phyloP scores from a whole-genome alignment of 73 alveolate species.

The Tetrahymena malaccensis region DNA sequence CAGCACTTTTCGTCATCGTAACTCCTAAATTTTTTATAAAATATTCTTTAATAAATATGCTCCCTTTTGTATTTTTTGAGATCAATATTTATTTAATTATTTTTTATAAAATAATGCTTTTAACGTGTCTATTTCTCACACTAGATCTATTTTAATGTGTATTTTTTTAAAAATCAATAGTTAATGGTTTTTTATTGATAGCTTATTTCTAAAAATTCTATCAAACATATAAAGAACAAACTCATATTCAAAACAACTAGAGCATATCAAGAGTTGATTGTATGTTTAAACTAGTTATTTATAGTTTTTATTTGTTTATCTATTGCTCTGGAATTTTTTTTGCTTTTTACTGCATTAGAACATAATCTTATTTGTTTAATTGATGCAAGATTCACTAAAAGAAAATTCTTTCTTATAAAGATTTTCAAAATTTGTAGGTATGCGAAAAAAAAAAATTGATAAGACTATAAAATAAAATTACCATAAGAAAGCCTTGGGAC shows the following conservation, averaged over 20 bases:
- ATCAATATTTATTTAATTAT: not conserved
- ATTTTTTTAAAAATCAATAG: too few relatives aligned
- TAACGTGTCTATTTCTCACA: not conserved
- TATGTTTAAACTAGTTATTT: too few relatives aligned
- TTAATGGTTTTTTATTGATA: not conserved
- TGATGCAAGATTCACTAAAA: too few relatives aligned
- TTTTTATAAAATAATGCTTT: too few relatives aligned
- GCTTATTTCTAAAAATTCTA: not conserved
- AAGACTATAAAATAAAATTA: not conserved
- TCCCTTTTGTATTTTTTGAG: not conserved
- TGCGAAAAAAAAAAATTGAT: not conserved
- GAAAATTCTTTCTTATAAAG: not conserved
- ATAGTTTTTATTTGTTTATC: too few relatives aligned
- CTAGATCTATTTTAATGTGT: too few relatives aligned
- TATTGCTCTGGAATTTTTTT: too few relatives aligned
- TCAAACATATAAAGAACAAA: too few relatives aligned
- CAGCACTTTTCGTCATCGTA: constrained; percentile 45
- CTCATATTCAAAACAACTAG: too few relatives aligned
- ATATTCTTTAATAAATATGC: not conserved
- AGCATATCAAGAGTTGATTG: too few relatives aligned
- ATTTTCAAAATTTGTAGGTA: not conserved
- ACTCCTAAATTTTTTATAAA: constrained; percentile 2
- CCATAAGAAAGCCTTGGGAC: constrained; percentile 79
- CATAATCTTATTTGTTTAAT: too few relatives aligned
- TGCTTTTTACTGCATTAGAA: too few relatives aligned